Conservation (phyloP, 768 basidiomycete genomes). For the Psilocybe sp. region DNA sequence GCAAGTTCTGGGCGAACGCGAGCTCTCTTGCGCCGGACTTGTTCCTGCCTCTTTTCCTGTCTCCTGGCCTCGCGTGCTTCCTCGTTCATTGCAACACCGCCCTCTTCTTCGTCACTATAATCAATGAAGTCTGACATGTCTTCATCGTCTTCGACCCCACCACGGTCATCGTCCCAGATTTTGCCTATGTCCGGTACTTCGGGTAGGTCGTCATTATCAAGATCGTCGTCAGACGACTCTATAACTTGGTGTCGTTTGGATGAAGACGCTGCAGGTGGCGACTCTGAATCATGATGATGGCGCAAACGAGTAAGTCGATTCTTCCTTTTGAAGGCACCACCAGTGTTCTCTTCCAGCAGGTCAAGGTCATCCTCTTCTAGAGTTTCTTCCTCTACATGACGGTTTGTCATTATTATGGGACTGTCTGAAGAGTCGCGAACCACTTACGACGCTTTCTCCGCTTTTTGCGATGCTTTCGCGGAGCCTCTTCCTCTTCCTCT, state of each 20-base stretch:
- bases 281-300: conserved; percentile 70
- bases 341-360: conserved; percentile 85
- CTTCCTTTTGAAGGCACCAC: conserved; percentile 66
- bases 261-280: conserved; percentile 60
- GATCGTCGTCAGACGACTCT: conserved; percentile 78
- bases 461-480: conserved; percentile 59
- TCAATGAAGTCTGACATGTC: conserved; percentile 82
- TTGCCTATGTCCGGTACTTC: conserved; percentile 63
- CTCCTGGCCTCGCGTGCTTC: conserved; percentile 74
- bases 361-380: conserved; percentile 95
- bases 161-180: conserved; percentile 83
- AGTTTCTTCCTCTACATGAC: conserved; percentile 52
- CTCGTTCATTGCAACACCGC: conserved; percentile 66
- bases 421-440: conserved; percentile 15
- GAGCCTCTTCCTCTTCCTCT: conserved; percentile 56
- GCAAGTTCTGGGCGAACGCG: conserved; percentile 66
- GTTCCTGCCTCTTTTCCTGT: conserved; percentile 62
- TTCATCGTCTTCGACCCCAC: conserved; percentile 67
- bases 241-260: conserved; percentile 58
- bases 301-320: conserved; percentile 66
- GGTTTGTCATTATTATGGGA: conserved; percentile 5
- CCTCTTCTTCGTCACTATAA: conserved; percentile 78
- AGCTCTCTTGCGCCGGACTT: conserved; percentile 66
- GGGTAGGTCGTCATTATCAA: conserved; percentile 51
- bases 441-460: conserved; percentile 62